Evolutionary conservation across 306 rosid species (phyloP), one percentile per base, ranked within the genome.

Genomic region (Cucumis hystrix): DNA sequence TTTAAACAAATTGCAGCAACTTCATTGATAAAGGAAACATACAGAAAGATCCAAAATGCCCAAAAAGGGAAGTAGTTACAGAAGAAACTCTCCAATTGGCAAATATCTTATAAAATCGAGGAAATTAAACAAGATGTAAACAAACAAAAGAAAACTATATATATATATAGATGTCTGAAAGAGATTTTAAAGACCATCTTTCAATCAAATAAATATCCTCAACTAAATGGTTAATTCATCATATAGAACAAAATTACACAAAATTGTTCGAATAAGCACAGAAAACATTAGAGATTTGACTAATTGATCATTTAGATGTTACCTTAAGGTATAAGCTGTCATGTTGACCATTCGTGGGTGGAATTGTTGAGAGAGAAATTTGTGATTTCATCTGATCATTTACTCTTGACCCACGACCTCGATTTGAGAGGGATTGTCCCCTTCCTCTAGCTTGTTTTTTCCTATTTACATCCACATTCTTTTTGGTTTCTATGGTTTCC

Each of bases 361-460:
- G 80, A 81, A 83, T 81, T 57, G 88, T 33, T 61, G 88, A 80
- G 77, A 90, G 78, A 77, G 92, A 80, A 62, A 80, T 65, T 79
- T 83, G 96, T 40, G 85, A 33, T 76, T 59, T 89, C 79, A 77
- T 82, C 83, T 84, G 97, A 86, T 96, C 99, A 78, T 84, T 86
- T 83, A 47, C 83, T 84, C 84, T 91, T 75, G 97, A 81, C 78
- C 92, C 89, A 77, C 99, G 99, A n/a, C 97, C 93, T 74, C 98
- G 85, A 41, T 91, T 87, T 9, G 90, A 88, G 82, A 84, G 85
- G 68, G 89, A 88, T 83, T 80, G 78, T 77, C 91, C 97, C 82
- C 98, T 88, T 83, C 99, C 99, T 60, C 97, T 97, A 60, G 92
- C 94, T 59, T 88, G 86, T 77, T 85, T 96, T 91, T 91, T 96